phyloP scores from a whole-genome alignment of 2,329 filamentous ascomycete species.

The Colletotrichum orchidophilum region DNA sequence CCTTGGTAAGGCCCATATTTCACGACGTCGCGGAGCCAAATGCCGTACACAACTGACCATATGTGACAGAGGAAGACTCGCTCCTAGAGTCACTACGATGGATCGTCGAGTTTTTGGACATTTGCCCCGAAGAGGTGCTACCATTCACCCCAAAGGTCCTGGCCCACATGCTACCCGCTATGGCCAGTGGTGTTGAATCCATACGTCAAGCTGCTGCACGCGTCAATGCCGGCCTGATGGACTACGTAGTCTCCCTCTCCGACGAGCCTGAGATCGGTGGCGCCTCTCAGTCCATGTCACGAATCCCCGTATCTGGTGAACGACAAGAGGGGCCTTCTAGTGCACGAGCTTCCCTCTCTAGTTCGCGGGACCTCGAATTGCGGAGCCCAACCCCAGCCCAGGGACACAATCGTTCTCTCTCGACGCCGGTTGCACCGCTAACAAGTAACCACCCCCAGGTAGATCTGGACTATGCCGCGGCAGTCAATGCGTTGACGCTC shows the following conservation, averaged over 20 bases:
- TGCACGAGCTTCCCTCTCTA: conserved; percentile 62
- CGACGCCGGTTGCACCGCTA: conserved; percentile 55
- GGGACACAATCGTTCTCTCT: conserved; percentile 54
- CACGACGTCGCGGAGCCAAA: background rate
- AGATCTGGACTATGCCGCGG: conserved; percentile 94
- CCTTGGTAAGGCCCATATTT: conserved; percentile 62
- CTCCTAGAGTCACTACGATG: conserved; percentile 90
- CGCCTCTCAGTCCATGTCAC: conserved; percentile 47
- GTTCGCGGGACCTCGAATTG: conserved; percentile 62
- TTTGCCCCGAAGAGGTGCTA: conserved; percentile 95
- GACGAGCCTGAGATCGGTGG: conserved; percentile 66
- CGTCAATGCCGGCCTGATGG: conserved; percentile 91
- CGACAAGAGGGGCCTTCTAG: conserved; percentile 58
- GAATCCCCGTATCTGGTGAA: conserved; percentile 54
- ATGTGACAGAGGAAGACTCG: conserved; percentile 80
- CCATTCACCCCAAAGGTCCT: conserved; percentile 93
- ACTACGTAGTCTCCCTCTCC: conserved; percentile 91
- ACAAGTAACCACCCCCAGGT: conserved; percentile 57
- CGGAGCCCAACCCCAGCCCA: conserved; percentile 59
- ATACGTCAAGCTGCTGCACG: conserved; percentile 88
- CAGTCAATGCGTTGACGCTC: conserved; percentile 90
- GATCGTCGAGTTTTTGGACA: conserved; percentile 97
- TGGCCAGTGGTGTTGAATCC: conserved; percentile 90
- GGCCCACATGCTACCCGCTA: conserved; percentile 89
- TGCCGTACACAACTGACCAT: background rate